Evolutionary conservation across 306 rosid genomes (phyloP).

Genomic region (Neltuma alba): DNA sequence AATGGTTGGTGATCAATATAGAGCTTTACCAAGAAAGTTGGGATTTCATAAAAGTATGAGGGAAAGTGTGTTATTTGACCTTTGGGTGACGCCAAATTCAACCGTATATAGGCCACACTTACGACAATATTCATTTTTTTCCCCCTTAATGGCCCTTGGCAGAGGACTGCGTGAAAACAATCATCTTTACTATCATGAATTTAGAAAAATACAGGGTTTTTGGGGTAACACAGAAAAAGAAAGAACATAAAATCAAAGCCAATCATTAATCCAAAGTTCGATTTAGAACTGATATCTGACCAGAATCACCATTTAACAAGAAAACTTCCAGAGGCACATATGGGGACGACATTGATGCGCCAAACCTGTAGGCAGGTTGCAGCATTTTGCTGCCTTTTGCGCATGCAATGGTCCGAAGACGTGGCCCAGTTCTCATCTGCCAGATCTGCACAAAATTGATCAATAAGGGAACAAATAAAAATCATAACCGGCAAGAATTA

Average conservation of each 20-base stretch:
- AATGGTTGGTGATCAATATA: background rate
- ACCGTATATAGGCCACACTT: background rate
- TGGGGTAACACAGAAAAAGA: background rate
- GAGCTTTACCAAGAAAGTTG: too few species aligned
- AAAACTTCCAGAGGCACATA: slow-evolving; percentile 92
- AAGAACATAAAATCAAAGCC: background rate
- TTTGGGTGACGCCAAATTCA: background rate
- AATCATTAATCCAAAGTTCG: slow-evolving; percentile 56
- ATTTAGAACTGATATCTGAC: slow-evolving; percentile 79
- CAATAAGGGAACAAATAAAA: slow-evolving; percentile 7
- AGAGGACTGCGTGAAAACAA: slow-evolving; percentile 8
- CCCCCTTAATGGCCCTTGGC: background rate
- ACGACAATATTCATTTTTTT: background rate
- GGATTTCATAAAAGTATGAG: too few species aligned
- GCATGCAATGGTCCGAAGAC: slow-evolving; percentile 83
- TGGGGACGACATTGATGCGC: slow-evolving; percentile 67
- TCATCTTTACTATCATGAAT: slow-evolving; percentile 15
- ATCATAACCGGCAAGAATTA: background rate
- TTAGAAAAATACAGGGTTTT: slow-evolving; percentile 10
- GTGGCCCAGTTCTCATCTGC: slow-evolving; percentile 99
- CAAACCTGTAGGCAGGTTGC: slow-evolving; percentile 88
- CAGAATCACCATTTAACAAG: slow-evolving; percentile 93
- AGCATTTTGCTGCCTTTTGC: slow-evolving; percentile 86
- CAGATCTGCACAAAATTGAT: slow-evolving; percentile 67
- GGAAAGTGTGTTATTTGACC: background rate